phyloP scores from a whole-genome alignment of 306 rosid species.

The Leucaena leucocephala region DNA sequence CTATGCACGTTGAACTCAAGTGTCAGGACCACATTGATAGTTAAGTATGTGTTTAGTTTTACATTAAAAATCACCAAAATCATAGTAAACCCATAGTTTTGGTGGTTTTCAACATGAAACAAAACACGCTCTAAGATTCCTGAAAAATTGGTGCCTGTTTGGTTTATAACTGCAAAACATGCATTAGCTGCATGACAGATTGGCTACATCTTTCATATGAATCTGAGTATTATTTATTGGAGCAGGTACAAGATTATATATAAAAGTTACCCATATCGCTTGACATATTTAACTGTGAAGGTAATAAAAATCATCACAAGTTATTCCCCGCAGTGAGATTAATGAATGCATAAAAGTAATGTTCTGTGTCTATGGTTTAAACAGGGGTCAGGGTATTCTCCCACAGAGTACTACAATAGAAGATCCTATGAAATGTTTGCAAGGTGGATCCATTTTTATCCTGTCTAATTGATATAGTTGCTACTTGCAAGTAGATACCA shows the following conservation, averaged over 20 bases:
- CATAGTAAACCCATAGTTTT: too few relatives aligned
- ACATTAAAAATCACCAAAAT: background rate
- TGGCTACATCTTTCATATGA: background rate
- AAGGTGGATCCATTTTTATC: slow-evolving; percentile 23
- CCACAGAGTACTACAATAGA: background rate
- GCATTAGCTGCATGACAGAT: background rate
- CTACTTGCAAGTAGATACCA: background rate
- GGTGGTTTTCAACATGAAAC: too few relatives aligned
- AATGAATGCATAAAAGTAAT: background rate
- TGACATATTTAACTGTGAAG: slow-evolving; percentile 5
- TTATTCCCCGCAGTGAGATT: too few relatives aligned
- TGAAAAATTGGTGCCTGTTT: background rate
- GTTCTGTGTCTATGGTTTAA: background rate
- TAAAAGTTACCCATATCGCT: too few relatives aligned
- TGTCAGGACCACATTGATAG: background rate
- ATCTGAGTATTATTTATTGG: background rate
- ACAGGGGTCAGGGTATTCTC: slow-evolving; percentile 25
- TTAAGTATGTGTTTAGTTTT: background rate
- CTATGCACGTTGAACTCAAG: background rate
- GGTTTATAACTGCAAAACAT: background rate
- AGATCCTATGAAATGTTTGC: slow-evolving; percentile 19
- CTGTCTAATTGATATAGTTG: background rate
- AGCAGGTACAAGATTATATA: background rate
- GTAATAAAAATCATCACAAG: background rate
- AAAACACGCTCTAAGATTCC: background rate